Evolutionary conservation across 2,329 filamentous ascomycete species (phyloP).

Genomic region (Aspergillus puulaauensis): DNA sequence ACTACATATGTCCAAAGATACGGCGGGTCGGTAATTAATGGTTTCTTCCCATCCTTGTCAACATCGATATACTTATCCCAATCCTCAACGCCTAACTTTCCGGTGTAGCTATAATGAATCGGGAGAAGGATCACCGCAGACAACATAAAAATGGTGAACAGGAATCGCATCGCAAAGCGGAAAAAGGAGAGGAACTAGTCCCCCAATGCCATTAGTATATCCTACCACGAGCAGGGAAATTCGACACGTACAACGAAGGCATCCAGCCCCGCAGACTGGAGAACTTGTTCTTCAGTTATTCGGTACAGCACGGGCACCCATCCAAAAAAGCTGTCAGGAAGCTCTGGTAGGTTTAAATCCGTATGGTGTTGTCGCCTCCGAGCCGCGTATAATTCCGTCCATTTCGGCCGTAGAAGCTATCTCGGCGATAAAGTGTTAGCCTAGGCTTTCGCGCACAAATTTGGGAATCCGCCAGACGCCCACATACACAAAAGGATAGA

Average conservation of each 20-base stretch:
- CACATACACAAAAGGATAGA: constrained; percentile 46
- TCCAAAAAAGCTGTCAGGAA: constrained; percentile 83
- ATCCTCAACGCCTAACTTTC: constrained; percentile 40
- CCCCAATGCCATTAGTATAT: neutral
- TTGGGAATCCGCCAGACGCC: no score
- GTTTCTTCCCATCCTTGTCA: constrained; percentile 29
- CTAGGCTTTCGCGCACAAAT: neutral
- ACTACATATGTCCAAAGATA: constrained; percentile 91
- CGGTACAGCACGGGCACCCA: constrained; percentile 87
- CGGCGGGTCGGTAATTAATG: constrained; percentile 37
- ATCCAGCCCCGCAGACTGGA: constrained; percentile 87
- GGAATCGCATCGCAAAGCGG: constrained; percentile 87
- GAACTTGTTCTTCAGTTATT: constrained; percentile 84
- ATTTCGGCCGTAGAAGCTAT: constrained; percentile 82
- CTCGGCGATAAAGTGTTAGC: constrained; percentile 14
- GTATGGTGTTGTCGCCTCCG: constrained; percentile 72
- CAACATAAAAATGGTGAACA: constrained; percentile 77
- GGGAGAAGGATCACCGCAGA: constrained; percentile 78
- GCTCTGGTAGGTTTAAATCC: constrained; percentile 67
- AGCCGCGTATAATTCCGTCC: constrained; percentile 86
- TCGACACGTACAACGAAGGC: constrained; percentile 74
- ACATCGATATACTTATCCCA: constrained; percentile 37
- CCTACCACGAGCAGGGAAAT: neutral
- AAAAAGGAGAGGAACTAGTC: constrained; percentile 86
- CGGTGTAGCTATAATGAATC: constrained; percentile 70